Base-by-base conservation (phyloP, 768 basidiomycete species). In the Kwoniella europaea region DNA sequence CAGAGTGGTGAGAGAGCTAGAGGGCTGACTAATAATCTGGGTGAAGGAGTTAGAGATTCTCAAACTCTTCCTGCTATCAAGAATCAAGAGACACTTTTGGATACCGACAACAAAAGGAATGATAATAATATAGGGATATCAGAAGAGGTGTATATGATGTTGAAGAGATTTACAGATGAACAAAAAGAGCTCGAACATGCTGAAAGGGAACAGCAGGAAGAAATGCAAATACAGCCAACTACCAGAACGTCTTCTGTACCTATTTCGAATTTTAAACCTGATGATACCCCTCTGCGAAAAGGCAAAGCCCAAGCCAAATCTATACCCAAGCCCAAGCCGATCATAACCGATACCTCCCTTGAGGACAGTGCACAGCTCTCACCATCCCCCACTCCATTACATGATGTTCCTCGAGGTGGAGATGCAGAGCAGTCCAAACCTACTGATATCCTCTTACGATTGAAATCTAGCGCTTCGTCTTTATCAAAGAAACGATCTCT, bases 131-230 rank as follows among this genome's bases (percentile, higher is more conserved):
- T 4, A 20, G 67, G 43, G 12, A 52, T 54, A 18, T 59, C 67
- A n/a, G 42, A 52, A 54, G 67, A 68, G 35, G 60, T 68, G 12
- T 60, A 62, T 22, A 52, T 60, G 12, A 59, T 68, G 50, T 22
- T 68, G 10, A 44, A 57, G 18, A 61, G 50, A 35, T 27, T 62
- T 42, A 63, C 59, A 27, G 60, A 41, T 68, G 59, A 68, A 20
- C 46, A 55, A 22, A 66, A 42, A 44, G 65, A 44, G 16, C 10
- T 43, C 16, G 61, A 54, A 35, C 59, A 62, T 41, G 58, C 58
- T 62, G 59, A 52, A 22, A 16, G 35, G 16, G 41, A 22, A 35
- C 35, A 24, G 1, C 5, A 24, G 27, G 57, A 58, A 58, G 53
- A 54, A 56, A 2, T 18, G 27, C 12, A 56, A 1, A 22, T 12